phyloP scores from a whole-genome alignment of 1,284 basidiomycete species.

The Cutaneotrichosporon sp. region DNA sequence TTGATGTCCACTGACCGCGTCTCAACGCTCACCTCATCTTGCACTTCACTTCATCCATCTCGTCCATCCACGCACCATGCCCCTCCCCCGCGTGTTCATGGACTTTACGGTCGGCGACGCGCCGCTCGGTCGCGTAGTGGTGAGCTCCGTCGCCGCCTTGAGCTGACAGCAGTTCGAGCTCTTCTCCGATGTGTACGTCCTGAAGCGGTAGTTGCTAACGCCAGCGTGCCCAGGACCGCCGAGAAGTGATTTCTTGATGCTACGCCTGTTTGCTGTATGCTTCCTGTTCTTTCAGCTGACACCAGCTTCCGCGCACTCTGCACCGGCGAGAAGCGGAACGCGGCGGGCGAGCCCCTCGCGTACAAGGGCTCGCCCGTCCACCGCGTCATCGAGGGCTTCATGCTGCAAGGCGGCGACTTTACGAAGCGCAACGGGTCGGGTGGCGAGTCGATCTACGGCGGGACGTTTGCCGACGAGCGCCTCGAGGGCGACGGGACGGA shows the following conservation, averaged over 20 bases:
- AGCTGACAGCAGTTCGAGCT: slow-evolving; percentile 68
- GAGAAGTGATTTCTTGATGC: slow-evolving; percentile 87
- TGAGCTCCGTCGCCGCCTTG: too few relatives aligned
- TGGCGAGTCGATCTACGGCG: slow-evolving; percentile 55
- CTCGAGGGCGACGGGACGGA: slow-evolving; percentile 43
- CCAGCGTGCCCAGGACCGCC: slow-evolving; percentile 73
- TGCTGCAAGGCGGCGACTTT: slow-evolving; percentile 79
- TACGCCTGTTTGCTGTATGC: too few relatives aligned
- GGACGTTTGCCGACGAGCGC: slow-evolving; percentile 52
- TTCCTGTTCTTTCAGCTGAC: too few relatives aligned
- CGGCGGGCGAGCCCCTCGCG: slow-evolving; percentile 68
- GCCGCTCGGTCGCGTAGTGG: slow-evolving; percentile 65
- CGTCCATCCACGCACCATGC: slow-evolving; percentile 9
- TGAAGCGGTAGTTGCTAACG: slow-evolving; percentile 6
- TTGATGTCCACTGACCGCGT: background rate
- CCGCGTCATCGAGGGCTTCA: slow-evolving; percentile 78
- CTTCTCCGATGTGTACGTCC: slow-evolving; percentile 59
- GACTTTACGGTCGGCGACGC: slow-evolving; percentile 67
- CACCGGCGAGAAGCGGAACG: slow-evolving; percentile 76
- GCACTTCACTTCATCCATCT: background rate
- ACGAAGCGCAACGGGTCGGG: slow-evolving; percentile 60
- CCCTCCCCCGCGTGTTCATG: slow-evolving; percentile 62
- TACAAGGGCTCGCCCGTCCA: slow-evolving; percentile 83
- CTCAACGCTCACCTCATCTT: background rate
- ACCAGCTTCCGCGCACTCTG: slow-evolving; percentile 80